These are phyloP conservation scores for Tolypocladium album DNA, from an alignment of 2,329 filamentous ascomycete genomes.

Conservation along the genomic window DNA sequence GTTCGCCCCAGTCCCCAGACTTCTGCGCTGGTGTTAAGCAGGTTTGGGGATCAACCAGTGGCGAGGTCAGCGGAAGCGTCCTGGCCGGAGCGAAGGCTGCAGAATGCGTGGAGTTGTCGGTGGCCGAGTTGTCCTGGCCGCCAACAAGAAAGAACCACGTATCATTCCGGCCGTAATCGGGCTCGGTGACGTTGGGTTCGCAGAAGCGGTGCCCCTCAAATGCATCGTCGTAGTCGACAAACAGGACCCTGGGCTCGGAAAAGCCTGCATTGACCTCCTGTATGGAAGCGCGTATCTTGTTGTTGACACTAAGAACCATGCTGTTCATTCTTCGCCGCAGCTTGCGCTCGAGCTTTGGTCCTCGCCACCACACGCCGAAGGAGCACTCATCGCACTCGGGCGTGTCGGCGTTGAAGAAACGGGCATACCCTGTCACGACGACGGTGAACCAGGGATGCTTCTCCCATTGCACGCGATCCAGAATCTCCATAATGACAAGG, in stretches of 20 bases:
- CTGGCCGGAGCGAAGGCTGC: not conserved
- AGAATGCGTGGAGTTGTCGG: not conserved
- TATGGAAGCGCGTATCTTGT: conserved; percentile 24
- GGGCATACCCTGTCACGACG: conserved; percentile 35
- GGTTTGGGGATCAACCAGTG: conserved; percentile 22
- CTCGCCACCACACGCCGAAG: conserved; percentile 34
- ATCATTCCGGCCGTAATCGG: conserved; percentile 29
- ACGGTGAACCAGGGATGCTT: conserved; percentile 29
- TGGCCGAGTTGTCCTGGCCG: conserved; percentile 25
- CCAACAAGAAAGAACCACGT: conserved; percentile 40
- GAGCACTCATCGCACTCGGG: conserved; percentile 30
- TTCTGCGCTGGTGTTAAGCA: conserved; percentile 22
- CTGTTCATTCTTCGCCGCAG: conserved; percentile 30
- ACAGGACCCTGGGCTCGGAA: conserved; percentile 23
- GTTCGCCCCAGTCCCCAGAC: conserved; percentile 30
- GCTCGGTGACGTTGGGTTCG: conserved; percentile 27
- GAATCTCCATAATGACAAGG: conserved; percentile 29
- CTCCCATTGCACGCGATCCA: conserved; percentile 33
- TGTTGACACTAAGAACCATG: conserved; percentile 31
- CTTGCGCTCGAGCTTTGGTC: conserved; percentile 27
- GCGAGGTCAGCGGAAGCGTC: conserved; percentile 17
- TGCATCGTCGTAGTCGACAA: conserved; percentile 31
- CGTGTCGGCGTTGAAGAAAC: conserved; percentile 35
- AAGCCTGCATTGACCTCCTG: conserved; percentile 26
- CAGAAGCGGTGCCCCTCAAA: conserved; percentile 37